Evolutionary conservation across 306 rosid species (phyloP), one percentile per base, ranked within the genome.

Genomic region (Fragaria vesca): DNA sequence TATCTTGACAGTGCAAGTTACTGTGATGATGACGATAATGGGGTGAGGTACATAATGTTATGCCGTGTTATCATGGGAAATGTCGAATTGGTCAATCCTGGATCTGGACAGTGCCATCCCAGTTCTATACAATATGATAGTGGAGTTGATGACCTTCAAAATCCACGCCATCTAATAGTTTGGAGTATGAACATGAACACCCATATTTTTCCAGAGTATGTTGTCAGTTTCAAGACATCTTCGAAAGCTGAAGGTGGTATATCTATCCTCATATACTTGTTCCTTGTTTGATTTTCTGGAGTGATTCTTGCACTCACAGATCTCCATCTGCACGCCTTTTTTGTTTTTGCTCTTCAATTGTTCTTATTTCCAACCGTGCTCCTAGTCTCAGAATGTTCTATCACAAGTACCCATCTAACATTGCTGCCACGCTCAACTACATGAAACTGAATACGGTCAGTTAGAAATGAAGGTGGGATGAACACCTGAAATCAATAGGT

Each of bases 81-180:
- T 72, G 81, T 55, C 20, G 85, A 81, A 77, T 65, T 71, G 24
- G 71, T 81, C 65, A 21, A 69, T 77, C 78, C 65, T 17, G 85
- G 85, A 65, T 71, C 57, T 76, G 63, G 52, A 77, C 85, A 67
- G 55, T 81, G 40, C 50, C 74, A 32, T 72, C 85, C 85, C 74
- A 81, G 85, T 77, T 76, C 78, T 45, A 73, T 48, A 9, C 40
- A 72, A 67, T 81, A 63, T 71, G 85, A 81, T 69, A 76, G 70
- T 72, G 85, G 81, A 24, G 85, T 81, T 70, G 85, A 81, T 77
- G 78, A 81, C 55, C 85, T 81, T 55, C 81, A 72, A 28, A 63
- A 81, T 63, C 85, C 85, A 51, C 3, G 85, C 69, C 73, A 71
- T 63, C 73, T 76, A 77, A 76, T 81, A 18, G 69, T 81, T 50